Conservation (phyloP, 345 rosid genomes). For the Linum trigynum region DNA sequence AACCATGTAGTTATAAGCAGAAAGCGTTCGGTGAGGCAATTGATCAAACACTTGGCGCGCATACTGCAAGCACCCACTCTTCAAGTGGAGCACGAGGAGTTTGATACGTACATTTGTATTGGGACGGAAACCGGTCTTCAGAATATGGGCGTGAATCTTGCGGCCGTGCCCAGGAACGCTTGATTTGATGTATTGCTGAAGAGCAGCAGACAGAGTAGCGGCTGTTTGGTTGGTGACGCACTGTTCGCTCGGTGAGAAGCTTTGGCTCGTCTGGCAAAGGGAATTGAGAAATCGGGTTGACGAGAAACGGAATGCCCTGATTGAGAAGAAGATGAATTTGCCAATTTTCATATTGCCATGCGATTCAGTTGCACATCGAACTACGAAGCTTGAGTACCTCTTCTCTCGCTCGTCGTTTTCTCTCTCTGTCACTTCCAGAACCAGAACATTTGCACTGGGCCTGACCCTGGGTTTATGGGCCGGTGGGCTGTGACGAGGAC, state of each 20-base stretch:
- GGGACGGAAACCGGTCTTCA: constrained; percentile 56
- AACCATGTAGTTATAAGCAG: constrained; percentile 71
- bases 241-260: constrained; percentile 9
- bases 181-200: constrained; percentile 62
- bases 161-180: constrained; percentile 46
- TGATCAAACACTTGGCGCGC: constrained; percentile 73
- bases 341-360: background rate
- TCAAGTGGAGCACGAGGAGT: constrained; percentile 47
- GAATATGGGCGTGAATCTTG: constrained; percentile 51
- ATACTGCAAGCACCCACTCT: constrained; percentile 41
- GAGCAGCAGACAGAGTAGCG: constrained; percentile 34
- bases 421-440: too few relatives aligned
- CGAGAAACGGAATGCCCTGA: background rate
- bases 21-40: constrained; percentile 52
- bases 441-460: too few relatives aligned
- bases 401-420: too few relatives aligned
- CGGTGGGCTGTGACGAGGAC: too few relatives aligned
- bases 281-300: background rate
- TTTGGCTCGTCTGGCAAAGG: background rate
- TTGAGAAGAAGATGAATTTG: background rate
- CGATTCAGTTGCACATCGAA: background rate
- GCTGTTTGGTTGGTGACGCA: constrained; percentile 19
- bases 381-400: too few relatives aligned
- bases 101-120: constrained; percentile 54
- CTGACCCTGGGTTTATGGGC: too few relatives aligned